Conservation (phyloP, 2,329 filamentous ascomycete species). For the Proliferodiscus dingleyae region DNA sequence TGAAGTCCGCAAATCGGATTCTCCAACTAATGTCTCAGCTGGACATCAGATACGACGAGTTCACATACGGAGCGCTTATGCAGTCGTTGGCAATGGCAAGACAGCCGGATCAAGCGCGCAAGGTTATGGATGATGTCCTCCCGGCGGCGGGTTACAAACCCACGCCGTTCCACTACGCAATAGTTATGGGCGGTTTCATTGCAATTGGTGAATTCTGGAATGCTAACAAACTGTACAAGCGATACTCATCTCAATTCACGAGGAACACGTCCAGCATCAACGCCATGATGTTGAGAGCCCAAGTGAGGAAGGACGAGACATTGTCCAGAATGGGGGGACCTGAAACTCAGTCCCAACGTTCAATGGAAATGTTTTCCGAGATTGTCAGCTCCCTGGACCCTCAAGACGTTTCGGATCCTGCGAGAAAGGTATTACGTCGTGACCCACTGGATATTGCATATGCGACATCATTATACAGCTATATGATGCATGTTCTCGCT, state of each 20-base stretch:
- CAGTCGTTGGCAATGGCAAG: conserved; percentile 47
- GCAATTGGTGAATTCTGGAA: conserved; percentile 37
- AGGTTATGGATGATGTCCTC: conserved; percentile 47
- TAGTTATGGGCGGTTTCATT: conserved; percentile 46
- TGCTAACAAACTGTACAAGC: conserved; percentile 44
- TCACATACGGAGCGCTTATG: conserved; percentile 60
- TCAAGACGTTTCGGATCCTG: conserved; percentile 21
- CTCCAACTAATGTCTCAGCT: conserved; percentile 50
- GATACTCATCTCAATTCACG: conserved; percentile 38
- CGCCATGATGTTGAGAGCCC: conserved; percentile 36
- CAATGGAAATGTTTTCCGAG: conserved; percentile 25
- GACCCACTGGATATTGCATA: conserved; percentile 26
- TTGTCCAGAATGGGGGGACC: conserved; percentile 10
- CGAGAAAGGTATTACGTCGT: conserved; percentile 21
- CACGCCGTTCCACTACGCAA: conserved; percentile 47
- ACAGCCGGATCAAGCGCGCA: conserved; percentile 50
- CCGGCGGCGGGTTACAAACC: conserved; percentile 39
- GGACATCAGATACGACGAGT: conserved; percentile 46
- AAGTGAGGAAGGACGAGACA: conserved; percentile 19
- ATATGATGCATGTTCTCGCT: conserved; percentile 52
- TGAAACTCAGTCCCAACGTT: conserved; percentile 21
- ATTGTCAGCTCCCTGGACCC: conserved; percentile 20
- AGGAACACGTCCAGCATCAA: conserved; percentile 38
- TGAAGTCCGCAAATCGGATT: conserved; percentile 47
- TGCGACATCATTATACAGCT: conserved; percentile 42